These are phyloP conservation scores for Bigelowiella natans DNA, from an alignment of 78 protist species.

Conservation along the genomic window DNA sequence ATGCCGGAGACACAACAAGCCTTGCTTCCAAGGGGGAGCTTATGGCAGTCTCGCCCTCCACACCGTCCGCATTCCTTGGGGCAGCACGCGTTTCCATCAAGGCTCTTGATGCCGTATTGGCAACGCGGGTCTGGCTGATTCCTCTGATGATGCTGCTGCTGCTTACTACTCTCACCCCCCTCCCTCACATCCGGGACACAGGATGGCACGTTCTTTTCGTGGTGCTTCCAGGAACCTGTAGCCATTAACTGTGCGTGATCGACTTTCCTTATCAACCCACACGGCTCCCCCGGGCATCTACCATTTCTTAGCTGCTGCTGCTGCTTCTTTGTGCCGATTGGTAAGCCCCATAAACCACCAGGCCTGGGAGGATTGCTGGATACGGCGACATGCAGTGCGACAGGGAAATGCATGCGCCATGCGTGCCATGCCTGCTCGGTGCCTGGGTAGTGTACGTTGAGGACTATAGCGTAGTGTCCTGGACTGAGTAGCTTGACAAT, in stretches of 20 bases:
- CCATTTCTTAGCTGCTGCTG: no score
- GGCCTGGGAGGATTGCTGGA: neutral
- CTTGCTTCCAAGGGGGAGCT: neutral
- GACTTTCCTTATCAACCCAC: no score
- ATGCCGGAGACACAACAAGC: neutral
- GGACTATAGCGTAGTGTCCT: neutral
- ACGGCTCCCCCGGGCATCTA: no score
- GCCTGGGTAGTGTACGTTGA: neutral
- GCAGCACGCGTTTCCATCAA: neutral
- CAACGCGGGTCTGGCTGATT: no score
- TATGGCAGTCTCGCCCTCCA: neutral
- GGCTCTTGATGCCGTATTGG: neutral
- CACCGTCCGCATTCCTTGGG: neutral
- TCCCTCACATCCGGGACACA: no score
- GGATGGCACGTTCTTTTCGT: no score
- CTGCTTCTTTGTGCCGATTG: no score
- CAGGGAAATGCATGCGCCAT: neutral
- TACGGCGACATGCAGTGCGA: neutral
- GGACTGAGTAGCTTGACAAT: neutral
- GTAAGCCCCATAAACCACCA: neutral
- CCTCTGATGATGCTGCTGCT: no score
- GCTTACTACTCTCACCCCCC: no score
- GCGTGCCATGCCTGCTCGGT: neutral
- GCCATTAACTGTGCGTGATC: no score
- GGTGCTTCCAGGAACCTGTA: no score